Conservation (phyloP, 129 eudicot species). For the Arctium minus region DNA sequence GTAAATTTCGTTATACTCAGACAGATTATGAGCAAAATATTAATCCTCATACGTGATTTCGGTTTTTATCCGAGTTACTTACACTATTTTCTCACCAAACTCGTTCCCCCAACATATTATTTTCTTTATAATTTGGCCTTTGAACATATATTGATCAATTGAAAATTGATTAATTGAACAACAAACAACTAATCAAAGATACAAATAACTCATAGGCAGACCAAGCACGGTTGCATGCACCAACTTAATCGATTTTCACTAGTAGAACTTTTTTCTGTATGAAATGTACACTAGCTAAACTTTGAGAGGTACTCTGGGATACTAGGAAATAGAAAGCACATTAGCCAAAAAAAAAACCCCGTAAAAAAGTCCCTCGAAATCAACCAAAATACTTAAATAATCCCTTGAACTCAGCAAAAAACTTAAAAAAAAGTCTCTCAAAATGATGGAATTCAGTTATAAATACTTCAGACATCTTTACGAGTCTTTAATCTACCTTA, state of each 20-base stretch:
- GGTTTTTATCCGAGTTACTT: background rate
- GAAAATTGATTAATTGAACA: background rate
- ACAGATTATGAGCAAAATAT: too few species aligned
- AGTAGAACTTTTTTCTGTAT: background rate
- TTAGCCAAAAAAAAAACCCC: background rate
- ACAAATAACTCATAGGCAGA: background rate
- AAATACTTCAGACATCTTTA: background rate
- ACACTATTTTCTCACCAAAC: background rate
- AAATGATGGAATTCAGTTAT: background rate
- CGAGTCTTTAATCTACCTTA: too few species aligned
- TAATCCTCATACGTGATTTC: too few species aligned
- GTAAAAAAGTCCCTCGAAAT: too few species aligned
- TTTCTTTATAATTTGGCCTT: background rate
- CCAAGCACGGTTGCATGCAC: too few species aligned
- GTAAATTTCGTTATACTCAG: too few species aligned
- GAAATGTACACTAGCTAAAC: background rate
- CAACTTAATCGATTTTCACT: background rate
- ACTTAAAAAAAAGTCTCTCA: too few species aligned
- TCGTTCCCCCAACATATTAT: background rate
- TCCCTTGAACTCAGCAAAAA: too few species aligned
- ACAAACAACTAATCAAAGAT: background rate
- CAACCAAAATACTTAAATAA: background rate
- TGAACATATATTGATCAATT: background rate
- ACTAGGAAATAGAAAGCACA: background rate
- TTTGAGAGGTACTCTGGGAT: background rate